These are phyloP conservation scores for Strigomonas culicis DNA, from an alignment of 208 protist species.

Conservation along the genomic window DNA sequence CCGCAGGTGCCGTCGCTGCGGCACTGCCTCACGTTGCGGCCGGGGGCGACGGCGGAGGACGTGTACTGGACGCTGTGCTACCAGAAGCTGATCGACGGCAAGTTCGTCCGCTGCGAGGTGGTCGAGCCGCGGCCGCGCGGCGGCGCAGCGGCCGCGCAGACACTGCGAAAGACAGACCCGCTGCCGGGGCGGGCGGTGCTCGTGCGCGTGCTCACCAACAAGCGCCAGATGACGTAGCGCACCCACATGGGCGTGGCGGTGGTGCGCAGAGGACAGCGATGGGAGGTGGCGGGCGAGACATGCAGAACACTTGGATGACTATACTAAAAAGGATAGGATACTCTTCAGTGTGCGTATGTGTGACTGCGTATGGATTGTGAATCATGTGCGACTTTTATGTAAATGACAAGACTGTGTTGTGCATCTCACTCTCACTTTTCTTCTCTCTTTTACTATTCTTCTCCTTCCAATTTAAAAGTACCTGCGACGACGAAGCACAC, in stretches of 20 bases:
- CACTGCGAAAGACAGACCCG: constrained; percentile 50
- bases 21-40: constrained; percentile 75
- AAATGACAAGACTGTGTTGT: background rate
- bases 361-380: too few relatives aligned
- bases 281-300: too few relatives aligned
- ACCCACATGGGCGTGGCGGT: too few relatives aligned
- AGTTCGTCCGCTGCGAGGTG: constrained; percentile 83
- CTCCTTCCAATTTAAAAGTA: too few relatives aligned
- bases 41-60: constrained; percentile 56
- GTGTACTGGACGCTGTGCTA: constrained; percentile 68
- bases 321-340: too few relatives aligned
- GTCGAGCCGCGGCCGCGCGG: constrained; percentile 12
- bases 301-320: too few relatives aligned
- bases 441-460: background rate
- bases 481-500: too few relatives aligned
- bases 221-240: constrained; percentile 52
- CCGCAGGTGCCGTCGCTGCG: constrained; percentile 46
- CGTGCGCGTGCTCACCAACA: constrained; percentile 75
- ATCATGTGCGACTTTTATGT: too few relatives aligned
- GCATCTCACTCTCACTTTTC: background rate
- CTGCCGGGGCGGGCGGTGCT: constrained; percentile 52
- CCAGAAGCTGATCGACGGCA: constrained; percentile 62
- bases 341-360: too few relatives aligned
- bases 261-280: too few relatives aligned
- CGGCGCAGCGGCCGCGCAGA: background rate